phyloP scores from a whole-genome alignment of 106 monocot species.

The Hemerocallis citrina region DNA sequence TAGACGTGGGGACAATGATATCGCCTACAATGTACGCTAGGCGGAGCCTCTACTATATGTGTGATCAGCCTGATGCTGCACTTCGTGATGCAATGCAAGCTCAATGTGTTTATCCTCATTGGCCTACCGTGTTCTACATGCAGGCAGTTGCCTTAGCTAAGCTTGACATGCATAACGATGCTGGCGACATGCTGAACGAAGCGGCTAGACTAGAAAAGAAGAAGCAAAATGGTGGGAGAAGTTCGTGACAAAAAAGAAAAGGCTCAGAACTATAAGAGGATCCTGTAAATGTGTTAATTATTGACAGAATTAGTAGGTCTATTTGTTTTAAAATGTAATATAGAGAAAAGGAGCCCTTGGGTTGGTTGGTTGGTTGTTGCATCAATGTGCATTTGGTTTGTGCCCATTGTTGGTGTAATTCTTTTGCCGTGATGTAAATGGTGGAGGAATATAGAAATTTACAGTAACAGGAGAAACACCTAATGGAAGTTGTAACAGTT shows the following conservation, averaged over 20 bases:
- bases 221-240: slow-evolving; percentile 18
- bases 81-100: slow-evolving; percentile 30
- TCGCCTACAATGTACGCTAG: slow-evolving; percentile 24
- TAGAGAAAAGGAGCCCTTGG: not conserved
- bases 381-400: slow-evolving; percentile 8
- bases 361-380: no score
- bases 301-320: not conserved
- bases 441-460: no score
- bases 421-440: slow-evolving; percentile 8
- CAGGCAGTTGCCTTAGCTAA: slow-evolving; percentile 22
- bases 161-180: slow-evolving; percentile 25
- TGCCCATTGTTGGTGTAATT: slow-evolving; percentile 1
- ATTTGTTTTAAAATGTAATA: slow-evolving; percentile 1
- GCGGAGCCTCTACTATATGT: slow-evolving; percentile 20
- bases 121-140: slow-evolving; percentile 33
- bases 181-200: slow-evolving; percentile 19
- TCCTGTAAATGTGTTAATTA: not conserved
- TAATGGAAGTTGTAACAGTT: no score
- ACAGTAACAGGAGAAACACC: no score
- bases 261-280: not conserved
- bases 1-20: slow-evolving; percentile 24
- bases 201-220: slow-evolving; percentile 21
- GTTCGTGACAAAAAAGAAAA: not conserved
- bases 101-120: slow-evolving; percentile 20
- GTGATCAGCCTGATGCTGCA: slow-evolving; percentile 23